A percentile compares a stretch with the other conserved stretches of the same genome.
Conservation (phyloP, 202 grass and related monocot genomes). For the Zoysia matrella region DNA sequence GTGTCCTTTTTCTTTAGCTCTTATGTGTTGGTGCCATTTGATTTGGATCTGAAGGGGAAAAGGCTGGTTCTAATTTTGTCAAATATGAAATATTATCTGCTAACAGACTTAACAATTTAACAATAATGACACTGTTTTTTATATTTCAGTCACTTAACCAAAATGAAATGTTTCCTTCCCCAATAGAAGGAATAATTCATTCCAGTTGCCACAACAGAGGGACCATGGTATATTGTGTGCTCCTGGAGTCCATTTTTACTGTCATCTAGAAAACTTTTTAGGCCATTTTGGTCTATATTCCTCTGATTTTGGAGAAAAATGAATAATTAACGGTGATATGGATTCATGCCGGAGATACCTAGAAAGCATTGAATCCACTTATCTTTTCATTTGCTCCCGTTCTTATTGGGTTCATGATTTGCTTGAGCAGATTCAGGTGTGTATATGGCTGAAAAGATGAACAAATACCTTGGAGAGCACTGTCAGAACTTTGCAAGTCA, state of each 20-base stretch:
- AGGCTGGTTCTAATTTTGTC: background rate
- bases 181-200: background rate
- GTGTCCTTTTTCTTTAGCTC: slow-evolving; percentile 1
- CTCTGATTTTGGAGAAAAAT: background rate
- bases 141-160: background rate
- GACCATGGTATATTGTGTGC: background rate
- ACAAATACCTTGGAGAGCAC: slow-evolving; percentile 49
- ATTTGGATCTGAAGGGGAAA: background rate
- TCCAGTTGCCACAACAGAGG: background rate
- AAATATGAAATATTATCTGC: background rate
- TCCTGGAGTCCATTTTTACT: background rate
- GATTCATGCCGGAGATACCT: background rate
- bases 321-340: background rate
- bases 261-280: background rate
- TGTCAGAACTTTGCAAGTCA: slow-evolving; percentile 75
- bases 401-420: slow-evolving; percentile 33
- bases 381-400: background rate
- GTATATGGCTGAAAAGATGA: no score
- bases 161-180: background rate
- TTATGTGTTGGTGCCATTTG: background rate
- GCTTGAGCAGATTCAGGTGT: slow-evolving; percentile 34
- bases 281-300: background rate
- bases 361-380: no score
- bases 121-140: background rate
- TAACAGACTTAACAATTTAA: background rate